Base-by-base conservation (phyloP, 768 basidiomycete genomes). In the Gyrodon lividus region DNA sequence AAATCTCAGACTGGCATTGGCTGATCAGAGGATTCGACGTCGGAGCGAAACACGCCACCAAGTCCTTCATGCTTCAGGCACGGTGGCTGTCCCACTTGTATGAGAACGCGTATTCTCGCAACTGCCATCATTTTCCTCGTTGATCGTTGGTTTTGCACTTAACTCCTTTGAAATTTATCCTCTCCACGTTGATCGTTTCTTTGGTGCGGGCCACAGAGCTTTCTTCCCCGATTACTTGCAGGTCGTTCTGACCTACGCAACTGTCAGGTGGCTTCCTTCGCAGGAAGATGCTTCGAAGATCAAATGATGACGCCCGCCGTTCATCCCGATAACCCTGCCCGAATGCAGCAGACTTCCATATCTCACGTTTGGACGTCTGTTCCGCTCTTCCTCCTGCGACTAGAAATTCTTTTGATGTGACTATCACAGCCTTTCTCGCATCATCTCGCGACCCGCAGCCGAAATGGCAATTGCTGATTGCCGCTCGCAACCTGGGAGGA, bases 231-330 rank as follows among this genome's bases (percentile, higher is more conserved):
- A 8, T 5, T 20, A 23, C 34, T 24, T 4, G 4, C 39, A 87
- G 86, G 63, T 75, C 40, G 71, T 82, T 6, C 54, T 87, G 3
- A 86, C 87, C 1, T 80, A 82, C 12, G n/a, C n/a, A n/a, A n/a
- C n/a, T n/a, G n/a, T n/a, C n/a, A n/a, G n/a, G n/a, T 88, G 87
- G 86, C 79, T 83, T 0, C n/a, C n/a, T n/a, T n/a, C n/a, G n/a
- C n/a, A n/a, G n/a, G n/a, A n/a, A n/a, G n/a, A 71, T 80, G 68
- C 51, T 57, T 45, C 61, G 31, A 55, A 55, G 30, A 48, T 24
- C 6, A 28, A 46, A 34, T 37, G 51, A 53, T 23, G 35, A 28
- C 33, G 10, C 13, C 28, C 30, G 38, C 46, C 34, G 6, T 52
- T 28, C 38, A 35, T 16, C 34, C 37, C 34, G 44, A 51, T 34